Conservation (phyloP, 805 yeast species). For the Metschnikowia bowlesiae region DNA sequence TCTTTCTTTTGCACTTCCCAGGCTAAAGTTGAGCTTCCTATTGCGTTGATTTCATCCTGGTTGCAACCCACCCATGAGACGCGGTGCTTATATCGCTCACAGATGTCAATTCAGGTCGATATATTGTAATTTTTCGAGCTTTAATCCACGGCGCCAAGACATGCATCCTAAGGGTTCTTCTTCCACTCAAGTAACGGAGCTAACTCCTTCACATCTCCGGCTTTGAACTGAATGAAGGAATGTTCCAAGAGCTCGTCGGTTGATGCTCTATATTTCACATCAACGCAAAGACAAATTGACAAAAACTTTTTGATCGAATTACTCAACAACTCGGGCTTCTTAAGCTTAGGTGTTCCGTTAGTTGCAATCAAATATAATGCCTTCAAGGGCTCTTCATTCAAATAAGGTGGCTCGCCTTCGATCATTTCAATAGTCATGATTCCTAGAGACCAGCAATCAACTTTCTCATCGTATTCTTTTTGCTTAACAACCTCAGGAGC, state of each 20-base stretch:
- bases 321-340: slow-evolving; percentile 63
- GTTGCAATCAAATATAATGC: slow-evolving; percentile 75
- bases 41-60: background rate
- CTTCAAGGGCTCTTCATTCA: slow-evolving; percentile 73
- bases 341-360: slow-evolving; percentile 75
- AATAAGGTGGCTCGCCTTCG: slow-evolving; percentile 80
- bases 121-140: background rate
- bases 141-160: background rate
- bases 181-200: slow-evolving; percentile 55
- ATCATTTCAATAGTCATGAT: slow-evolving; percentile 87
- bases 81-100: background rate
- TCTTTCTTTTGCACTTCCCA: background rate
- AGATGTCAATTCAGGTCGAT: background rate
- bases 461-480: slow-evolving; percentile 76
- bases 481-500: slow-evolving; percentile 83
- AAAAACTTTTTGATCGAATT: slow-evolving; percentile 78
- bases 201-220: slow-evolving; percentile 57
- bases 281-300: slow-evolving; percentile 89
- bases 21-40: background rate
- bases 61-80: background rate
- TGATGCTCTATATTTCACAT: slow-evolving; percentile 84
- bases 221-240: slow-evolving; percentile 56
- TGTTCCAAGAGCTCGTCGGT: slow-evolving; percentile 85
- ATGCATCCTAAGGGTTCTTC: slow-evolving; percentile 11
- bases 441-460: slow-evolving; percentile 79